Conservation (phyloP, 2,329 filamentous ascomycete species). For the Tolypocladium endophyticum region DNA sequence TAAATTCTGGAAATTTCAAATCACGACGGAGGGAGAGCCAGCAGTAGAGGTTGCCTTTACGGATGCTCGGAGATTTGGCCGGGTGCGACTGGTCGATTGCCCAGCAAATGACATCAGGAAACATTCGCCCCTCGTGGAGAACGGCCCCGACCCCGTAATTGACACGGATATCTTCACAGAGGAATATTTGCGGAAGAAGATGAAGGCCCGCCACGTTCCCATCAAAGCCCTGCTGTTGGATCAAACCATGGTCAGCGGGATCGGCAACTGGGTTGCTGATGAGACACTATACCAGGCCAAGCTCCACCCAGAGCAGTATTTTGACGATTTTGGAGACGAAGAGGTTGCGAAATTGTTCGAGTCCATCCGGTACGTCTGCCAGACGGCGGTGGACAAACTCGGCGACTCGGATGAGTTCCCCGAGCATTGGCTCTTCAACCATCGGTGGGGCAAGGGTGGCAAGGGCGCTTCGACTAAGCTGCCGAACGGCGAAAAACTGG, state of each 20-base stretch:
- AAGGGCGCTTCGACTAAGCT: slow-evolving; percentile 57
- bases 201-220: slow-evolving; percentile 69
- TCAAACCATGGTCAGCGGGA: slow-evolving; percentile 79
- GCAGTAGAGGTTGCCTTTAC: slow-evolving; percentile 64
- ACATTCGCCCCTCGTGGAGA: slow-evolving; percentile 71
- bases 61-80: slow-evolving; percentile 67
- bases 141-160: slow-evolving; percentile 85
- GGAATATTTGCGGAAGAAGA: slow-evolving; percentile 60
- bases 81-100: slow-evolving; percentile 75
- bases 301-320: slow-evolving; percentile 88
- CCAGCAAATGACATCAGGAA: slow-evolving; percentile 65
- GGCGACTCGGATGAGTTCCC: slow-evolving; percentile 81
- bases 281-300: slow-evolving; percentile 84
- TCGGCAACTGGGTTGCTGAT: slow-evolving; percentile 96
- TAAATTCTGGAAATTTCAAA: slow-evolving; percentile 76
- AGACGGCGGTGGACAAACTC: slow-evolving; percentile 65
- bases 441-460: slow-evolving; percentile 85
- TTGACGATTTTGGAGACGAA: slow-evolving; percentile 62
- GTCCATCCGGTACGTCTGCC: slow-evolving; percentile 68
- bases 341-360: slow-evolving; percentile 65
- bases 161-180: slow-evolving; percentile 70
- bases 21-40: slow-evolving; percentile 50
- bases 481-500: slow-evolving; percentile 76
- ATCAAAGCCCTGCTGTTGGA: slow-evolving; percentile 84
- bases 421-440: slow-evolving; percentile 75